phyloP scores from a whole-genome alignment of 2,329 filamentous ascomycete species.

The Fusarium drepaniforme region DNA sequence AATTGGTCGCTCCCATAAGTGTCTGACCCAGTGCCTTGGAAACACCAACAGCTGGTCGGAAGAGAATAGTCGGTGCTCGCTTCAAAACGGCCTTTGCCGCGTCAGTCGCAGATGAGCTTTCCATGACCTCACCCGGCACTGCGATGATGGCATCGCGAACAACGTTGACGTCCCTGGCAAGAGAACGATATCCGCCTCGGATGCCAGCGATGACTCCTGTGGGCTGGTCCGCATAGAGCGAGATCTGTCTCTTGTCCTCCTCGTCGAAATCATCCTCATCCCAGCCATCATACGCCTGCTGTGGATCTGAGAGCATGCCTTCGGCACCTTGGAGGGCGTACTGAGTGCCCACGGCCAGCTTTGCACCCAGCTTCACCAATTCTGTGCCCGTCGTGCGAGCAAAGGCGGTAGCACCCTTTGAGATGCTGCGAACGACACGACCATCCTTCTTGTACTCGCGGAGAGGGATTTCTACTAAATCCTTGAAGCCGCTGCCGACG shows the following conservation, averaged over 20 bases:
- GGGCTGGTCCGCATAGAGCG: constrained; percentile 94
- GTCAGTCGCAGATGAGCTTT: constrained; percentile 83
- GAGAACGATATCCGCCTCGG: constrained; percentile 82
- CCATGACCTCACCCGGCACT: constrained; percentile 90
- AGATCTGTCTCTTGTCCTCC: constrained; percentile 83
- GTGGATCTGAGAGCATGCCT: constrained; percentile 72
- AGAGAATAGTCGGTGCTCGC: constrained; percentile 91
- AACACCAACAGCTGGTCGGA: constrained; percentile 90
- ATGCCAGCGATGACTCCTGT: constrained; percentile 89
- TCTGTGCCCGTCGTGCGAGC: constrained; percentile 94
- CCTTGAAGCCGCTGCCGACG: constrained; percentile 86
- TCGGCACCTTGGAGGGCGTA: constrained; percentile 93
- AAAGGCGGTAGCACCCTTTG: constrained; percentile 91
- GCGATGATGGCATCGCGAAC: constrained; percentile 94
- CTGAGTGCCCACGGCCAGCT: constrained; percentile 94
- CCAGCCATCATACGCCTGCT: constrained; percentile 54
- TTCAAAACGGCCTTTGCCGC: constrained; percentile 83
- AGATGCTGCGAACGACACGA: constrained; percentile 88
- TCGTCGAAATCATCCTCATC: constrained; percentile 74
- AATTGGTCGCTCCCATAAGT: constrained; percentile 91
- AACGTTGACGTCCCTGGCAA: constrained; percentile 88
- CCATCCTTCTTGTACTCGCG: constrained; percentile 95
- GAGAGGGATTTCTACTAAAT: constrained; percentile 90
- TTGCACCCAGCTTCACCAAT: constrained; percentile 93
- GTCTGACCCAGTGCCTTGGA: constrained; percentile 91